These are phyloP conservation scores for Scopulariopsis brevicaulis DNA, from an alignment of 2,329 filamentous ascomycete species.

Conservation along the genomic window DNA sequence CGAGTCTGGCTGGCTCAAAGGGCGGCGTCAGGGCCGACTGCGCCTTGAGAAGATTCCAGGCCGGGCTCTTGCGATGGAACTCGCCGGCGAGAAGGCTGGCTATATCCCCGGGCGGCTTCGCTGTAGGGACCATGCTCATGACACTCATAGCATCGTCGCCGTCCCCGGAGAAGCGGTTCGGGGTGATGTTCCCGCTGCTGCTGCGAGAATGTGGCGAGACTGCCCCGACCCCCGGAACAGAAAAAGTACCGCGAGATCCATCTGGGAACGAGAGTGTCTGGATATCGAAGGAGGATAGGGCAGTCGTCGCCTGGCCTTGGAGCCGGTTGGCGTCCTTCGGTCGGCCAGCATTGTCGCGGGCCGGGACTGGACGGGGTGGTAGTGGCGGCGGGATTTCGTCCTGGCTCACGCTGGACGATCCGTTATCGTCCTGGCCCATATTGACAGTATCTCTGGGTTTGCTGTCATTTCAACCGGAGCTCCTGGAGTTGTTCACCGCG, in stretches of 20 bases:
- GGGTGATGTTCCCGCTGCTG: slow-evolving; percentile 27
- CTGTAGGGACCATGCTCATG: slow-evolving; percentile 53
- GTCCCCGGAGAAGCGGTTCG: slow-evolving; percentile 29
- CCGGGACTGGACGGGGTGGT: slow-evolving; percentile 36
- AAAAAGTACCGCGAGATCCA: slow-evolving; percentile 53
- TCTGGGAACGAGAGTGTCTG: slow-evolving; percentile 66
- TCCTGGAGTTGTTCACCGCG: neutral
- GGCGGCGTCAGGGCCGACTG: slow-evolving; percentile 49
- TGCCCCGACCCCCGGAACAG: slow-evolving; percentile 22
- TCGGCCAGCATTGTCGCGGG: slow-evolving; percentile 10
- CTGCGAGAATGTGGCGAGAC: slow-evolving; percentile 20
- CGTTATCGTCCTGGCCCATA: slow-evolving; percentile 3
- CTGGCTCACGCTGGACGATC: neutral
- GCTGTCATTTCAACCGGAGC: slow-evolving; percentile 1
- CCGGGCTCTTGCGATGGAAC: slow-evolving; percentile 51
- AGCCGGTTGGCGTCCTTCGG: slow-evolving; percentile 12
- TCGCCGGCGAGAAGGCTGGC: slow-evolving; percentile 74
- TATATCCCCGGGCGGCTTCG: slow-evolving; percentile 56
- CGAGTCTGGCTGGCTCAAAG: slow-evolving; percentile 41
- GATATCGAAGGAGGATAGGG: slow-evolving; percentile 70
- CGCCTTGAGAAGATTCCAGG: slow-evolving; percentile 55
- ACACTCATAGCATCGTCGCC: slow-evolving; percentile 54
- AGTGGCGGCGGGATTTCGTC: slow-evolving; percentile 38
- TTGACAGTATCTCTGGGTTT: neutral
- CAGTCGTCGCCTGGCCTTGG: slow-evolving; percentile 67